Conservation (phyloP, 352 stramenopile genomes). For the Phytophthora megakarya region DNA sequence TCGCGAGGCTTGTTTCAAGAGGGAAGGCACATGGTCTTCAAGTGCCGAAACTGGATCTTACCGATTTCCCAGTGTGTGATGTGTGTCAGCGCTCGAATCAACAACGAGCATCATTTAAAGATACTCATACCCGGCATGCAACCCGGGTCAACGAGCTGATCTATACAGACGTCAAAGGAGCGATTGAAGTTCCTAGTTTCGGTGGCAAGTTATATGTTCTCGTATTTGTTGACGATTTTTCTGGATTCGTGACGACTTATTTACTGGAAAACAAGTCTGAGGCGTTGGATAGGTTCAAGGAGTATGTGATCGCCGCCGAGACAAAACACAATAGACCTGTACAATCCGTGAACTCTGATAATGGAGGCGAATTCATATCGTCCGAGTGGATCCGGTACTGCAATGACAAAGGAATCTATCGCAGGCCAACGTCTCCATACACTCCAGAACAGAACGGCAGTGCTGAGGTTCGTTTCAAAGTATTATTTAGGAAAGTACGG, state of each 20-base stretch:
- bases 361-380: conserved; percentile 8
- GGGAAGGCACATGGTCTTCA: neutral
- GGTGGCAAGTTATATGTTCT: conserved; percentile 3
- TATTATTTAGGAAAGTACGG: too few relatives aligned
- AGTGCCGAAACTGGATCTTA: neutral
- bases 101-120: conserved; percentile 6
- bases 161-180: conserved; percentile 17
- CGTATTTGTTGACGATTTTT: conserved; percentile 14
- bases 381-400: neutral
- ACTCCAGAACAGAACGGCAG: neutral
- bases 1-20: conserved; percentile 6
- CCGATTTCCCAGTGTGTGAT: conserved; percentile 6
- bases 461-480: too few relatives aligned
- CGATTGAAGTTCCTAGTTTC: conserved; percentile 16
- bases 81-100: conserved; percentile 12
- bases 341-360: conserved; percentile 4
- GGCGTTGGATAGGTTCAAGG: neutral
- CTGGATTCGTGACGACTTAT: neutral
- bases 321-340: conserved; percentile 15
- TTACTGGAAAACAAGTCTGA: conserved; percentile 12
- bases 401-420: neutral
- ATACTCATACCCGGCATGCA: neutral
- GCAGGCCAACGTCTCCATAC: neutral
- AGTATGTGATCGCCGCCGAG: conserved; percentile 1
- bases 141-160: conserved; percentile 12